Conservation (phyloP, 2,329 filamentous ascomycete genomes). For the Fusarium irregulare region DNA sequence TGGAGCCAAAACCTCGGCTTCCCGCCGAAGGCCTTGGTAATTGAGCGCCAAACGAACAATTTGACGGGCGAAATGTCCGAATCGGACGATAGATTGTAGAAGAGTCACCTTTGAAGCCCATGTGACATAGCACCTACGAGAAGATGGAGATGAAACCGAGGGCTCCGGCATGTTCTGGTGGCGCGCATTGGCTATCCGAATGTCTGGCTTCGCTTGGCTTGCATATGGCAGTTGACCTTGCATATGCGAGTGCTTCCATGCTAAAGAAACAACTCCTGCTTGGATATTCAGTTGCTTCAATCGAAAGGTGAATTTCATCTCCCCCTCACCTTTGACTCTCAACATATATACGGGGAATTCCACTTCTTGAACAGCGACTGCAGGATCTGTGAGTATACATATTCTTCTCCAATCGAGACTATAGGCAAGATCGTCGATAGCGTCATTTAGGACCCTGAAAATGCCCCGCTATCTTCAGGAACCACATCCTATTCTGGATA, state of each 20-base stretch:
- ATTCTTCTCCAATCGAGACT: constrained; percentile 16
- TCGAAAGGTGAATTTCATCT: neutral
- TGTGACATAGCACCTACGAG: constrained; percentile 2
- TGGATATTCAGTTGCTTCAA: neutral
- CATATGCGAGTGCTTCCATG: neutral
- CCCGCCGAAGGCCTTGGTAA: constrained; percentile 14
- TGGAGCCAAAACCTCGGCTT: constrained; percentile 29
- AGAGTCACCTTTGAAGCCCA: constrained; percentile 2
- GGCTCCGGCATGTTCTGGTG: neutral
- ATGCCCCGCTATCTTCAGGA: constrained; percentile 20
- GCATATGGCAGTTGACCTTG: constrained; percentile 1
- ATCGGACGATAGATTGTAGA: neutral
- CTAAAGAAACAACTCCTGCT: neutral
- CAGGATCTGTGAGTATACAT: constrained; percentile 23
- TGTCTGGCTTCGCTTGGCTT: neutral
- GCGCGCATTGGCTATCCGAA: neutral
- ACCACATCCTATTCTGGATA: constrained; percentile 7
- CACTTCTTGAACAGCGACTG: neutral
- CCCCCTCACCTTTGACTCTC: neutral
- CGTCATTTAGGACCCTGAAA: constrained; percentile 25
- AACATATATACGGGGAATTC: neutral
- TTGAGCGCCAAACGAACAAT: neutral
- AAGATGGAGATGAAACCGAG: constrained; percentile 1
- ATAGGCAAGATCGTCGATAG: constrained; percentile 32
- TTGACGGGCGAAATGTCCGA: constrained; percentile 15